phyloP scores from a whole-genome alignment of 345 rosid genomes.

The Litchi chinensis region DNA sequence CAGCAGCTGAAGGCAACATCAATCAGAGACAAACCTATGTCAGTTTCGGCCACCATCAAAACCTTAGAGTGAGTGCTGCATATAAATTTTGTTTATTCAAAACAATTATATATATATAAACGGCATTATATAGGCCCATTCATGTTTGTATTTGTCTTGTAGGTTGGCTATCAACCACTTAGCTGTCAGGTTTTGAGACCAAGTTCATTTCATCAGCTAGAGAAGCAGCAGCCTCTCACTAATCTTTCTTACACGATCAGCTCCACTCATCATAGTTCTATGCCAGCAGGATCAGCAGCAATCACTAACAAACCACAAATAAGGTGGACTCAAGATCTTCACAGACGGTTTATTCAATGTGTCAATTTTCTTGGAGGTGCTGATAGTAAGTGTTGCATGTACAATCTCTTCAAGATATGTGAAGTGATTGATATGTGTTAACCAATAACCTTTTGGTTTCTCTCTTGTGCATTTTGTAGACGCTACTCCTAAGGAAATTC shows the following conservation, averaged over 20 bases:
- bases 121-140: neutral
- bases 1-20: slow-evolving; percentile 6
- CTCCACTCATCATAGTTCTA: neutral
- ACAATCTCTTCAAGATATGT: neutral
- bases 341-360: slow-evolving; percentile 37
- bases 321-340: slow-evolving; percentile 42
- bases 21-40: slow-evolving; percentile 15
- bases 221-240: neutral
- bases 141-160: neutral
- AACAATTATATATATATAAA: neutral
- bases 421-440: neutral
- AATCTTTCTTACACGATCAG: neutral
- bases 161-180: slow-evolving; percentile 12
- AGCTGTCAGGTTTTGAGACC: slow-evolving; percentile 15
- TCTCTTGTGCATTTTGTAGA: slow-evolving; percentile 17
- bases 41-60: slow-evolving; percentile 18
- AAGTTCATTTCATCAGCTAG: neutral
- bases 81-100: neutral
- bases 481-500: slow-evolving; percentile 41
- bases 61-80: slow-evolving; percentile 10
- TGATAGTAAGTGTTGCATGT: slow-evolving; percentile 25
- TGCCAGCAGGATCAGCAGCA: slow-evolving; percentile 11
- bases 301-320: slow-evolving; percentile 24
- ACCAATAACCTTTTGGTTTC: neutral
- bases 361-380: slow-evolving; percentile 36